These are phyloP conservation scores for Magnusiomyces starmeri DNA, from an alignment of 1,139 yeast species.

Conservation along the genomic window DNA sequence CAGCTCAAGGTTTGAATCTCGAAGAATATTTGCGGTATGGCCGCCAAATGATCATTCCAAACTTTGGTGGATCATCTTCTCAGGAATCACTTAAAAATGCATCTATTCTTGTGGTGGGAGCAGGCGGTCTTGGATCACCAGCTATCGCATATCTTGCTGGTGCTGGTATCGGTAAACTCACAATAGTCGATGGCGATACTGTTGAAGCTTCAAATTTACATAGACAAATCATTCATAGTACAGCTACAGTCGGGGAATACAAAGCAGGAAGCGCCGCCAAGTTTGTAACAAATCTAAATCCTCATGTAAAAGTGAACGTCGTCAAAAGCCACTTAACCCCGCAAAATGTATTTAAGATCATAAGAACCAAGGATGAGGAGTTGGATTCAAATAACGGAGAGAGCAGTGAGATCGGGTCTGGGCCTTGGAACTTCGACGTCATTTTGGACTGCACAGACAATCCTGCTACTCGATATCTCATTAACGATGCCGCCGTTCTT, in stretches of 20 bases:
- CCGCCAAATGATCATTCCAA: slow-evolving; percentile 89
- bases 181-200: slow-evolving; percentile 78
- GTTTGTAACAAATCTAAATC: slow-evolving; percentile 52
- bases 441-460: slow-evolving; percentile 93
- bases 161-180: slow-evolving; percentile 64
- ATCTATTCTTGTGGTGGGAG: slow-evolving; percentile 75
- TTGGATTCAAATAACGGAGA: too few relatives aligned
- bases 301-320: slow-evolving; percentile 50
- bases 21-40: slow-evolving; percentile 85
- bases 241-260: slow-evolving; percentile 54
- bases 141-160: slow-evolving; percentile 79
- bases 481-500: slow-evolving; percentile 77
- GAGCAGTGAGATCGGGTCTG: not conserved
- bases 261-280: slow-evolving; percentile 74
- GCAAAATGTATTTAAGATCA: slow-evolving; percentile 55
- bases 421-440: slow-evolving; percentile 46
- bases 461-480: slow-evolving; percentile 77
- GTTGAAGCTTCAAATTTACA: slow-evolving; percentile 85
- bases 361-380: slow-evolving; percentile 26
- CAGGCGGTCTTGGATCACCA: slow-evolving; percentile 96
- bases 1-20: slow-evolving; percentile 21
- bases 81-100: slow-evolving; percentile 55
- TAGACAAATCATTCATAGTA: slow-evolving; percentile 76
- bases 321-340: slow-evolving; percentile 48
- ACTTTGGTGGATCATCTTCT: slow-evolving; percentile 55